A percentile compares a stretch with the other conserved stretches of the same genome.
These are phyloP conservation scores for Cryptococcus hybrid DNA, from an alignment of 1,284 basidiomycete species.

Conservation along the genomic window DNA sequence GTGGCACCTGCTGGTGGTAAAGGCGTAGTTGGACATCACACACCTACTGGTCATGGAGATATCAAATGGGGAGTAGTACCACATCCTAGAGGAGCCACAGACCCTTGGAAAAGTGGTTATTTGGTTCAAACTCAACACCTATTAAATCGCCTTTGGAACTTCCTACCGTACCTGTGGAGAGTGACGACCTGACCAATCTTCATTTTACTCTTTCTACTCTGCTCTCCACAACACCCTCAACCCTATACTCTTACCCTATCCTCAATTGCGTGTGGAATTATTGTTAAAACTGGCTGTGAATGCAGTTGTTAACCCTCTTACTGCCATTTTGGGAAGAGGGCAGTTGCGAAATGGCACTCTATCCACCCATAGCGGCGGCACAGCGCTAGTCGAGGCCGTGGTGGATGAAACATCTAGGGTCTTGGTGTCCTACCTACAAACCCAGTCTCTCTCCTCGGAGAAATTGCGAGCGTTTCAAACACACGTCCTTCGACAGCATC, in stretches of 20 bases:
- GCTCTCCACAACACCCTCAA: conserved; percentile 60
- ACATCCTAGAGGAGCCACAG: conserved; percentile 48
- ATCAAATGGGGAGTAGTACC: conserved; percentile 78
- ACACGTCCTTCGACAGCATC: conserved; percentile 50
- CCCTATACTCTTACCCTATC: conserved; percentile 66
- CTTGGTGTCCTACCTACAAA: conserved; percentile 47
- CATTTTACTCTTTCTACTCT: conserved; percentile 69
- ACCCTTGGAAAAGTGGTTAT: not conserved
- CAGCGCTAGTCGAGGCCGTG: conserved; percentile 1
- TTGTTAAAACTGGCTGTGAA: conserved; percentile 84
- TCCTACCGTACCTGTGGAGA: not conserved
- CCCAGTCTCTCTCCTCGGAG: conserved; percentile 30
- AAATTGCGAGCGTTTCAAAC: conserved; percentile 34
- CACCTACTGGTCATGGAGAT: conserved; percentile 55
- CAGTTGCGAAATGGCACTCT: conserved; percentile 78
- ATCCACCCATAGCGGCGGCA: conserved; percentile 47
- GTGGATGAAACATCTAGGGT: conserved; percentile 62
- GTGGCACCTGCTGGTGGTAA: conserved; percentile 32
- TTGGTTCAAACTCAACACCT: not conserved
- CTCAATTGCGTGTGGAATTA: conserved; percentile 67
- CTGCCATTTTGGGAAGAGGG: conserved; percentile 62
- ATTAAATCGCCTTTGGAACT: not conserved
- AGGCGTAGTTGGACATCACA: conserved; percentile 63
- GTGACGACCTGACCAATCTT: conserved; percentile 51
- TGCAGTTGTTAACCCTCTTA: conserved; percentile 81